Evolutionary conservation across 148 eudicot species (phyloP), one percentile per base, ranked within the genome.

Genomic region (Rhododendron molle): DNA sequence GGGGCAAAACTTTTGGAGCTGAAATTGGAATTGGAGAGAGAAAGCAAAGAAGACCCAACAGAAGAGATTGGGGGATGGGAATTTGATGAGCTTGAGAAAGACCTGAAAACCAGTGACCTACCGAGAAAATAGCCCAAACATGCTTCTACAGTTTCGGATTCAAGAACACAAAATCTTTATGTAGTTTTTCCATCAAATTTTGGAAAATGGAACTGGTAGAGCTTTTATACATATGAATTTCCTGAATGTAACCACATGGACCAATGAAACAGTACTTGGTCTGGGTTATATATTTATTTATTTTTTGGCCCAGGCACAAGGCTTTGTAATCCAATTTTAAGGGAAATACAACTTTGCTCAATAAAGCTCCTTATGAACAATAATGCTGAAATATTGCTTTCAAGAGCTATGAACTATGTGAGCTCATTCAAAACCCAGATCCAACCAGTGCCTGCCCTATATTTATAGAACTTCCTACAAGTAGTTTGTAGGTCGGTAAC

Each of bases 31-130:
- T 80, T 81, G 54, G 89, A 89, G 84, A 85, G 86, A 30, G 80
- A 87, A 58, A 79, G 81, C 88, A 78, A 84, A 81, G 83, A 79
- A 34, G 81, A 79, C 73, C 62, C 88, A 62, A 62, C 43, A 9
- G 90, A 86, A 26, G 93, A 90, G 62, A 83, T 89, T 47, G 49
- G 52, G 78, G 91, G 88, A 34, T 90, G 93, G 93, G 94, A 90
- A 87, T 90, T 86, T 72, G 88, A 88, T 81, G 84, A 85, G 46
- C 80, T 85, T 46, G 86, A 83, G 81, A 79, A 86, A 84, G 85
- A 86, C 58, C 83, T 44, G n/a, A 8, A 62, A 62, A 78, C 34
- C 72, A 76, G 58, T 72, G 86, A 73, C 79, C 16, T 16, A 23
- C 50, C 46, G 50, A 83, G 72, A 46, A 76, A 28, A 83, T 58